A percentile compares a stretch with the other conserved stretches of the same genome.
These are phyloP conservation scores for Rossbeevera mucosa DNA, from an alignment of 768 basidiomycete genomes.

Conservation along the genomic window DNA sequence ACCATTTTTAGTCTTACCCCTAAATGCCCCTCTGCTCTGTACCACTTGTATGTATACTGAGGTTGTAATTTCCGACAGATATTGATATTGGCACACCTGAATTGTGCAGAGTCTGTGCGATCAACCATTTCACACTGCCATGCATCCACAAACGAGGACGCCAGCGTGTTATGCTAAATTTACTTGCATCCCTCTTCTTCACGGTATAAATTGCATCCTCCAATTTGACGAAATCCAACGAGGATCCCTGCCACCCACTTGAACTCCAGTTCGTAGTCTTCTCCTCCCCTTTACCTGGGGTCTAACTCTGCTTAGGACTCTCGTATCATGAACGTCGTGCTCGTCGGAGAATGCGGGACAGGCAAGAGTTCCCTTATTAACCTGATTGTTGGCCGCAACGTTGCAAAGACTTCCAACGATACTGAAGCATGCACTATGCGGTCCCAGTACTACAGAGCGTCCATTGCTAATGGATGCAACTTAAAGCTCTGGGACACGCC, in stretches of 20 bases:
- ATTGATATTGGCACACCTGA: neutral
- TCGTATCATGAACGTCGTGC: slow-evolving; percentile 18
- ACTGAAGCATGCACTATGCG: slow-evolving; percentile 15
- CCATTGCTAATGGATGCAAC: slow-evolving; percentile 13
- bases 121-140: neutral
- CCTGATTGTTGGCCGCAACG: slow-evolving; percentile 9
- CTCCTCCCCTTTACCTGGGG: neutral
- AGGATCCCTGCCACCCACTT: neutral
- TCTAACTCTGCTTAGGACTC: slow-evolving; percentile 6
- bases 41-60: neutral
- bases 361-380: slow-evolving; percentile 28
- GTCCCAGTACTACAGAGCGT: slow-evolving; percentile 4
- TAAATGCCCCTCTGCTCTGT: neutral
- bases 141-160: neutral
- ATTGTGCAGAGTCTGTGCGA: neutral
- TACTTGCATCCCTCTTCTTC: neutral
- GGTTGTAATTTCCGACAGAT: neutral
- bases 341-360: slow-evolving; percentile 22
- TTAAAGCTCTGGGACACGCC: slow-evolving; percentile 17
- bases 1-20: slow-evolving; percentile 11
- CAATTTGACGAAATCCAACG: neutral
- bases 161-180: neutral
- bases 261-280: neutral
- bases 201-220: slow-evolving; percentile 7
- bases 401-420: slow-evolving; percentile 18